phyloP scores from a whole-genome alignment of 208 protist species.

The Leishmania turanica region DNA sequence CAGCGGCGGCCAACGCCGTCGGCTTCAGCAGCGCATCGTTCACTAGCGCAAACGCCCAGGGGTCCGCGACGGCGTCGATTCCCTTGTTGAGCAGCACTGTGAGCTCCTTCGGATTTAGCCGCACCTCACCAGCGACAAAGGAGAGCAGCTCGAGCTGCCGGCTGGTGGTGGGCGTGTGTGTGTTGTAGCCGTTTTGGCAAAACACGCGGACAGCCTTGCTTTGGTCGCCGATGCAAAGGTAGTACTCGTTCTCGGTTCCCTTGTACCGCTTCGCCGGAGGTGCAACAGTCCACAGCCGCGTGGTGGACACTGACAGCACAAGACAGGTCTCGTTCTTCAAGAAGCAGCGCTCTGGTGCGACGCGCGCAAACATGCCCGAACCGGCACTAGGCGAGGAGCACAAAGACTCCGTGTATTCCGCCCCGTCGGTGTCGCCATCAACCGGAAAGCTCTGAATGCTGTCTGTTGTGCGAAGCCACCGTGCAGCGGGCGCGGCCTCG shows the following conservation, averaged over 20 bases:
- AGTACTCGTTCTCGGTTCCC: slow-evolving; percentile 29
- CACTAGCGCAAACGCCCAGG: slow-evolving; percentile 42
- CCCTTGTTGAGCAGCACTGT: slow-evolving; percentile 39
- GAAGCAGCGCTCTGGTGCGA: slow-evolving; percentile 25
- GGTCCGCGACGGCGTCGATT: slow-evolving; percentile 55
- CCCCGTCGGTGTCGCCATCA: background rate
- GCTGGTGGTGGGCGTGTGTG: background rate
- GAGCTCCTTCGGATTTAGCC: slow-evolving; percentile 38
- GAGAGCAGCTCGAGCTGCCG: slow-evolving; percentile 48
- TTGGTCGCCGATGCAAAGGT: slow-evolving; percentile 40
- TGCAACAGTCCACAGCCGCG: slow-evolving; percentile 22
- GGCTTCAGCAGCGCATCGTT: slow-evolving; percentile 61
- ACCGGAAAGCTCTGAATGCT: background rate
- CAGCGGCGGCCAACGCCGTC: slow-evolving; percentile 4
- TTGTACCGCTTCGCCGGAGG: slow-evolving; percentile 13
- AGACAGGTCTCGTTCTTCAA: slow-evolving; percentile 45
- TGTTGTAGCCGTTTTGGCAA: slow-evolving; percentile 31
- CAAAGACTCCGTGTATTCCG: background rate
- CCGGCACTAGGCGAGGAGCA: background rate
- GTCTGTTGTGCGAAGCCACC: background rate
- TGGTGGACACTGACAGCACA: slow-evolving; percentile 51
- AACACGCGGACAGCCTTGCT: slow-evolving; percentile 44
- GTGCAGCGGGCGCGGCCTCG: background rate
- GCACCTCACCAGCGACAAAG: slow-evolving; percentile 43
- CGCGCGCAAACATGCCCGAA: slow-evolving; percentile 13